Conservation (phyloP, 805 yeast species). For the Tanozyma kutaoensis region DNA sequence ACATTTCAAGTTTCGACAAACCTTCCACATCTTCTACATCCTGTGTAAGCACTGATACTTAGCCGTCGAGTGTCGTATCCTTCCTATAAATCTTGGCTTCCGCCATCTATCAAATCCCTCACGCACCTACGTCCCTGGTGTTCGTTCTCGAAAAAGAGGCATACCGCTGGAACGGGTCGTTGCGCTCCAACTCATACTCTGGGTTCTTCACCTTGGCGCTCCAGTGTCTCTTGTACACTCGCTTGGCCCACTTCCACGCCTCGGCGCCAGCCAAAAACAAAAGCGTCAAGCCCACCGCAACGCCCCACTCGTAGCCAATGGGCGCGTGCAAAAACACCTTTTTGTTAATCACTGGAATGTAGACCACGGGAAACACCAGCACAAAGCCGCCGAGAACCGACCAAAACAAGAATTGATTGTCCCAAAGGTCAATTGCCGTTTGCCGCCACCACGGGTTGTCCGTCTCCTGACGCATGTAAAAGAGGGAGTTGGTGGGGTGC, state of each 20-base stretch:
- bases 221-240: constrained; percentile 31
- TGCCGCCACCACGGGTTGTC: constrained; percentile 43
- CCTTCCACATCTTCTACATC: no score
- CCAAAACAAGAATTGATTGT: constrained; percentile 70
- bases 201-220: constrained; percentile 34
- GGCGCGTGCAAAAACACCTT: constrained; percentile 62
- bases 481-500: constrained; percentile 57
- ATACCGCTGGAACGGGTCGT: constrained; percentile 49
- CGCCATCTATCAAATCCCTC: no score
- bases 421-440: constrained; percentile 53
- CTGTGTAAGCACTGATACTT: no score
- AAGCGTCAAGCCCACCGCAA: constrained; percentile 46
- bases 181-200: constrained; percentile 49
- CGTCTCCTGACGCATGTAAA: constrained; percentile 55
- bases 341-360: constrained; percentile 77
- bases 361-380: constrained; percentile 69
- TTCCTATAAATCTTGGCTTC: no score
- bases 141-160: constrained; percentile 43
- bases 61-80: no score
- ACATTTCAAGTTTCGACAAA: no score
- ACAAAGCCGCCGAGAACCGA: constrained; percentile 59
- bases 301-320: constrained; percentile 73
- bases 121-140: constrained; percentile 27
- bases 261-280: constrained; percentile 52
- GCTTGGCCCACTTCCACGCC: constrained; percentile 52